These are phyloP conservation scores for Penicillium steckii DNA, from an alignment of 495 filamentous ascomycete genomes.

Conservation along the genomic window DNA sequence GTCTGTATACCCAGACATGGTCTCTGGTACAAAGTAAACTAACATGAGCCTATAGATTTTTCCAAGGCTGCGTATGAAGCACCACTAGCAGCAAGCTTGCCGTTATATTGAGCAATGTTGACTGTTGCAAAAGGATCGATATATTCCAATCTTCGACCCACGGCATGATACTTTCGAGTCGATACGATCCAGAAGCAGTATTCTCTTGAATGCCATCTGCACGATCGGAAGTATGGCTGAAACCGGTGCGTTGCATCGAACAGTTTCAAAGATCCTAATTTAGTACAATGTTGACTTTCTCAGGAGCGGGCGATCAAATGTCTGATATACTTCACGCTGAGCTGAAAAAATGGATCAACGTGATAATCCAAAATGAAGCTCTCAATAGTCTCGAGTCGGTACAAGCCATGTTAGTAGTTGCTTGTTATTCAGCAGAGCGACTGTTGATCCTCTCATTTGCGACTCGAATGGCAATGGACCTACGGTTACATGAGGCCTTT, in stretches of 20 bases:
- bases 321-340: conserved; percentile 40
- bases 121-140: conserved; percentile 31
- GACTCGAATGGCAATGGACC: conserved; percentile 45
- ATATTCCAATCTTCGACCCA: conserved; percentile 47
- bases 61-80: conserved; percentile 41
- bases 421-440: conserved; percentile 49
- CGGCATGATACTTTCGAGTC: conserved; percentile 41
- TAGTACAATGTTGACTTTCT: background rate
- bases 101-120: too few species aligned
- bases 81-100: background rate
- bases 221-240: conserved; percentile 47
- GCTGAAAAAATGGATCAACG: conserved; percentile 45
- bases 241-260: too few species aligned
- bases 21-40: background rate
- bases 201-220: conserved; percentile 48
- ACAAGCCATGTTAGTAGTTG: conserved; percentile 48
- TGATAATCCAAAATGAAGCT: conserved; percentile 39
- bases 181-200: conserved; percentile 39
- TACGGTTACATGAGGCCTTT: conserved; percentile 43
- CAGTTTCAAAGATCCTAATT: background rate
- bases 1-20: conserved; percentile 18
- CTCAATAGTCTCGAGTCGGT: conserved; percentile 43
- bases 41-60: conserved; percentile 30
- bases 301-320: conserved; percentile 32
- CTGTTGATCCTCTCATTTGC: conserved; percentile 47